A percentile compares a stretch with the other conserved stretches of the same genome.
Conservation (phyloP, 352 stramenopile species). For the Pythium inflatum region DNA sequence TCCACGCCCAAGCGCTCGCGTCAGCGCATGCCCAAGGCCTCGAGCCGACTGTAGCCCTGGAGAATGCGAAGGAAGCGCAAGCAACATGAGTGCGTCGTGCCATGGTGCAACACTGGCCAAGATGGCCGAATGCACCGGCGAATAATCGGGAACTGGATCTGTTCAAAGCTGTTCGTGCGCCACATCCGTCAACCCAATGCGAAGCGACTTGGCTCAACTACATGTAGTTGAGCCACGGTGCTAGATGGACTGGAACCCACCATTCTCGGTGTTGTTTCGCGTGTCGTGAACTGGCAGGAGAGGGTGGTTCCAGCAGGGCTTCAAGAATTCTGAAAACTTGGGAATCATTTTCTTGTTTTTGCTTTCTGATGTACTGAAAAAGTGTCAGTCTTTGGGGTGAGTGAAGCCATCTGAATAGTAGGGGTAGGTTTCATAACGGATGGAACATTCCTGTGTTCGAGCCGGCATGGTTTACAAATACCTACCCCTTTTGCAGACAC, state of each 20-base stretch:
- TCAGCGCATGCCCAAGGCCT: slow-evolving; percentile 84
- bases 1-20: slow-evolving; percentile 86
- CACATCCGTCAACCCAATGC: no score
- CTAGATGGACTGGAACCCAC: no score
- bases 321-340: no score
- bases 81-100: slow-evolving; percentile 86
- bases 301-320: no score
- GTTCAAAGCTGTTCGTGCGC: no score
- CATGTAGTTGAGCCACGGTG: no score
- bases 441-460: not conserved
- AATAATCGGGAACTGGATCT: no score
- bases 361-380: slow-evolving; percentile 7
- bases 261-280: no score
- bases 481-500: slow-evolving; percentile 21
- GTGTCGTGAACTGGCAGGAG: no score
- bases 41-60: slow-evolving; percentile 85
- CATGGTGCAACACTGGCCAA: slow-evolving; percentile 88
- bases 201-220: no score
- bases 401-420: slow-evolving; percentile 1
- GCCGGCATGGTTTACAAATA: not conserved
- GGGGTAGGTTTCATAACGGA: slow-evolving; percentile 2
- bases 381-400: not conserved
- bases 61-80: slow-evolving; percentile 91
- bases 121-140: no score
- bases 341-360: no score